These are phyloP conservation scores for Monosporozyma aerobia DNA, from an alignment of 805 yeast genomes.

Conservation along the genomic window DNA sequence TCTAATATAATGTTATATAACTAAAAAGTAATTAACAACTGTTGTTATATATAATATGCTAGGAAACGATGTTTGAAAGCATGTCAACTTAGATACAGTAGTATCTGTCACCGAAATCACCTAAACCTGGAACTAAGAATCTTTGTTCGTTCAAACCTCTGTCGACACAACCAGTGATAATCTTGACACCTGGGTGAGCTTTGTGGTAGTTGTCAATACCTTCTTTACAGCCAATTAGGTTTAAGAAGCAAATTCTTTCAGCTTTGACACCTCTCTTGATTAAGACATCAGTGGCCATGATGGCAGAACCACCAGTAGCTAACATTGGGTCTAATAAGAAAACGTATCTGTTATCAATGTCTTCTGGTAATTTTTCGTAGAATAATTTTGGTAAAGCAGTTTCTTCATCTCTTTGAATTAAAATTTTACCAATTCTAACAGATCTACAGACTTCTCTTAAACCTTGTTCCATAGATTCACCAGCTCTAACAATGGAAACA, in stretches of 20 bases:
- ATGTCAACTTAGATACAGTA: slow-evolving; percentile 59
- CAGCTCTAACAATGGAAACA: slow-evolving; percentile 96
- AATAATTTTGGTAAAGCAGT: slow-evolving; percentile 87
- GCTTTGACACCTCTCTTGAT: slow-evolving; percentile 77
- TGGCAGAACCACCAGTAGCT: slow-evolving; percentile 98
- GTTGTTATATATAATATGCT: not conserved
- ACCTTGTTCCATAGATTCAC: slow-evolving; percentile 99
- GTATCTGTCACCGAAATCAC: slow-evolving; percentile 97
- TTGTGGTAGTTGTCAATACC: slow-evolving; percentile 74
- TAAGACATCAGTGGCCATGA: slow-evolving; percentile 94
- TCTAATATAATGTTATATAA: not conserved
- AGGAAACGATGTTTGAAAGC: not conserved
- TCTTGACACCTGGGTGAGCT: slow-evolving; percentile 73
- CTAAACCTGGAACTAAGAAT: slow-evolving; percentile 88
- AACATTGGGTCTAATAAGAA: slow-evolving; percentile 93
- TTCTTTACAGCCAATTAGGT: slow-evolving; percentile 89
- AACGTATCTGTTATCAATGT: slow-evolving; percentile 79
- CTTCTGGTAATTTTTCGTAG: slow-evolving; percentile 91
- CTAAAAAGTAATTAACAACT: not conserved
- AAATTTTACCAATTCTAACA: slow-evolving; percentile 90
- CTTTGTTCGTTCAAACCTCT: slow-evolving; percentile 74
- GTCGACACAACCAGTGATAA: slow-evolving; percentile 92
- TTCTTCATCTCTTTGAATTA: slow-evolving; percentile 97
- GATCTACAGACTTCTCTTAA: slow-evolving; percentile 94
- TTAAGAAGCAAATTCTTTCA: slow-evolving; percentile 81